Evolutionary conservation across 177 flowering plant species (phyloP), one percentile per base, ranked within the genome.

Genomic region (Vitis hybrid): DNA sequence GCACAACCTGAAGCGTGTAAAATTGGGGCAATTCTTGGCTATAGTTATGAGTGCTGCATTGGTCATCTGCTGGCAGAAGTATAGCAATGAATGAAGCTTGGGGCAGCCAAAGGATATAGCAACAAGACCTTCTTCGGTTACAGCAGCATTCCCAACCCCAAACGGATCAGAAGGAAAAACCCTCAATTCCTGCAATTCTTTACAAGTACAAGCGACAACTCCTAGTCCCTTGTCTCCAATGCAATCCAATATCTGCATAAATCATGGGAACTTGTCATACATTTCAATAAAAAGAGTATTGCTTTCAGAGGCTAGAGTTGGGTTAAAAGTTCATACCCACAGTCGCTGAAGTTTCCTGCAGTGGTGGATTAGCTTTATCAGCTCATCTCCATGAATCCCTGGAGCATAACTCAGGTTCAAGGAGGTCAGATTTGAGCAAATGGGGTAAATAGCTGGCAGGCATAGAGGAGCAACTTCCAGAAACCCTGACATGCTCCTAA

Each of bases 11-110:
- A 95, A 95, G 19, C 93, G 82, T 26, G 77, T 87, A 57, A 95
- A 91, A 64, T 86, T 85, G 0, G 98, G 91, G 77, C 92, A 85
- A 75, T 86, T 86, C 73, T 85, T 90, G n/a, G 99, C 95, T 11
- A 92, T 88, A 13, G 94, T 84, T 58, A 80, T 80, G 10, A 95
- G 89, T 19, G 97, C 99, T 21, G 93, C 90, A 76, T 95, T 94
- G 14, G 98, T 88, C 97, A 94, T 91, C 74, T 88, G 97, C 67
- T 85, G 86, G 76, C 97, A 94, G 80, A 94, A 94, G 77, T 92
- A 95, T 0, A 92, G 82, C 55, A 91, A 7, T 0, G 97, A 90
- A 64, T 89, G 79, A 48, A 92, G 90, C 78, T 90, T 90, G 15
- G 93, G 91, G 73, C 97, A 92, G 39, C 99, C 99, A 13, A 60